These are phyloP conservation scores for Buxus sempervirens DNA, from an alignment of 164 flowering plant genomes.

Conservation along the genomic window DNA sequence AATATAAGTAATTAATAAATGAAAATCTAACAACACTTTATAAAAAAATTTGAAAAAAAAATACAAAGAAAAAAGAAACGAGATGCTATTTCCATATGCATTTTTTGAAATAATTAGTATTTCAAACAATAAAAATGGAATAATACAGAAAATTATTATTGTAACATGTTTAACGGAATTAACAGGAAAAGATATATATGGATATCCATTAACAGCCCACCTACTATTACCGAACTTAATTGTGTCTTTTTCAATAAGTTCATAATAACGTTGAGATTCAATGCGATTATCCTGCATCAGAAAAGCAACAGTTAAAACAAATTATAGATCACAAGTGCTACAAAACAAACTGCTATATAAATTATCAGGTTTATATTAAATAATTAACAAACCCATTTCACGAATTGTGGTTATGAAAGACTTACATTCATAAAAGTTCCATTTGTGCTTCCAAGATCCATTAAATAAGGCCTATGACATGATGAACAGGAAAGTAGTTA, in stretches of 20 bases:
- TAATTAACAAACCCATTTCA: no score
- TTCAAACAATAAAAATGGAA: neutral
- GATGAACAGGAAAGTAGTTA: slow-evolving; percentile 15
- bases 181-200: neutral
- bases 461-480: slow-evolving; percentile 69
- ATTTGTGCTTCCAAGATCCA: slow-evolving; percentile 99
- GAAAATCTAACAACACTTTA: no score
- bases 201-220: slow-evolving; percentile 32
- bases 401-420: neutral
- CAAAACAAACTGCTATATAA: no score
- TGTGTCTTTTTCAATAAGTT: slow-evolving; percentile 82
- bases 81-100: no score
- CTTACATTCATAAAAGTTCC: slow-evolving; percentile 90
- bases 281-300: slow-evolving; percentile 70
- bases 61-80: no score
- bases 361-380: no score
- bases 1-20: no score
- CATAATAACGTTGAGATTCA: slow-evolving; percentile 88
- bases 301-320: slow-evolving; percentile 18
- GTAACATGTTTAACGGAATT: neutral
- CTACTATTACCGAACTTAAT: slow-evolving; percentile 92
- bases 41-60: no score
- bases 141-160: neutral
- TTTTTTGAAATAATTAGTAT: no score
- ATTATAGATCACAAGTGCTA: no score